Evolutionary conservation across 2,329 filamentous ascomycete species (phyloP).

Genomic region (Paecilomyces formosus): DNA sequence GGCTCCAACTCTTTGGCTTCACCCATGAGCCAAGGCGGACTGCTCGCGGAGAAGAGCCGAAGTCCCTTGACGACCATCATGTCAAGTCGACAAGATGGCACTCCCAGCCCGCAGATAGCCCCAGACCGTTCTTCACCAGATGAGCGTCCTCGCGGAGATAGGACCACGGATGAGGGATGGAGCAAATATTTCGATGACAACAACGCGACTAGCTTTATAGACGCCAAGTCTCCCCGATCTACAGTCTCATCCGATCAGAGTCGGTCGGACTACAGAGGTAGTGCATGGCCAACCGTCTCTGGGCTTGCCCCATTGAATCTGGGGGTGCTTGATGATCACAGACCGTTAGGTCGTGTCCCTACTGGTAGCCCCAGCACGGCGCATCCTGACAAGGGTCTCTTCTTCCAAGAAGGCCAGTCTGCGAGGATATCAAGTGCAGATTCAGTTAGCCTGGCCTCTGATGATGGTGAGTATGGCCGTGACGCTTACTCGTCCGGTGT

Average conservation of each 20-base stretch:
- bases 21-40: background rate
- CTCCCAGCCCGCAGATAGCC: slow-evolving; percentile 12
- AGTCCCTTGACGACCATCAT: slow-evolving; percentile 23
- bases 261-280: slow-evolving; percentile 30
- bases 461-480: slow-evolving; percentile 24
- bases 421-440: slow-evolving; percentile 38
- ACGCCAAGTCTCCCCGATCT: slow-evolving; percentile 16
- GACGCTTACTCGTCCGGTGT: slow-evolving; percentile 20
- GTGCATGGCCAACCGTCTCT: slow-evolving; percentile 31
- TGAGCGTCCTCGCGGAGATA: slow-evolving; percentile 23
- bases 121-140: slow-evolving; percentile 10
- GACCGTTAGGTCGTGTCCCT: slow-evolving; percentile 31
- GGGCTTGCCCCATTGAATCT: slow-evolving; percentile 28
- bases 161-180: slow-evolving; percentile 42
- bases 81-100: slow-evolving; percentile 16
- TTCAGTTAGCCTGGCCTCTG: slow-evolving; percentile 31
- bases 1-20: slow-evolving; percentile 3
- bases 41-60: slow-evolving; percentile 9
- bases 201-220: slow-evolving; percentile 16
- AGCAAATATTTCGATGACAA: slow-evolving; percentile 41
- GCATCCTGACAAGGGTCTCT: slow-evolving; percentile 20
- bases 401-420: slow-evolving; percentile 32
- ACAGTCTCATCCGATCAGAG: slow-evolving; percentile 19
- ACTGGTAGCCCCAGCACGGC: slow-evolving; percentile 38
- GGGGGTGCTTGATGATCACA: slow-evolving; percentile 29